Base-by-base conservation (phyloP, 805 yeast species). In the Cephaloascus fragrans region DNA sequence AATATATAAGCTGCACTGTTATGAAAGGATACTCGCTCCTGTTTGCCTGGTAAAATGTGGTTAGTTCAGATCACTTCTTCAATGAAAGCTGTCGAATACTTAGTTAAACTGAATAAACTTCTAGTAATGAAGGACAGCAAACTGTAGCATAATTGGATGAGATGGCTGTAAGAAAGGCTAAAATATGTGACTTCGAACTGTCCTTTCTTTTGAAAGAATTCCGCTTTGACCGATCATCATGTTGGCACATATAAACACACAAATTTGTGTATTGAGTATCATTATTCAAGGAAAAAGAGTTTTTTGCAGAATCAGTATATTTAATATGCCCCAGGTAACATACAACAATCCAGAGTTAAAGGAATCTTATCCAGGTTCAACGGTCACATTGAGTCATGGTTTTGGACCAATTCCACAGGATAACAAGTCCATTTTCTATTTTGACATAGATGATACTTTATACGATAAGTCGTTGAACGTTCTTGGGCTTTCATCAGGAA, bases 361-460 rank as follows among this genome's bases (percentile, higher is more conserved):
- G 26, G 29, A 36, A 14, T 19, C 18, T n/a, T n/a, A 23, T 16
- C 44, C 41, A 3, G 52, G 52, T 14, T 36, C 44, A 17, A 37
- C 23, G 18, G 67, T 60, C 3, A 39, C 41, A 8, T 48, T 62
- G 23, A 55, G 55, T 8, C 55, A 38, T 39, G 67, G 67, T 4
- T 53, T 46, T 44, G 67, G 67, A 1, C 67, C 67, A 3, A 17
- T 60, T 9, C 64, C 65, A 4, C 15, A 44, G 8, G 33, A 31
- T 14, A 46, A 55, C 48, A 45, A 52, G 38, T 49, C 49, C 40
- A 56, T 65, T 39, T 85, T 93, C 61, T 87, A 79, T 59, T 90
- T 90, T 51, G 98, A 90, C 56, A 87, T 90, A 39, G 98, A 90
- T 64, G 93, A 90, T 57, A 88, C 97, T 56, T 70, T 90, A 23